A percentile compares a stretch with the other conserved stretches of the same genome.
Evolutionary conservation across 768 basidiomycete genomes (phyloP).

Genomic region (Podaxis pistillaris): DNA sequence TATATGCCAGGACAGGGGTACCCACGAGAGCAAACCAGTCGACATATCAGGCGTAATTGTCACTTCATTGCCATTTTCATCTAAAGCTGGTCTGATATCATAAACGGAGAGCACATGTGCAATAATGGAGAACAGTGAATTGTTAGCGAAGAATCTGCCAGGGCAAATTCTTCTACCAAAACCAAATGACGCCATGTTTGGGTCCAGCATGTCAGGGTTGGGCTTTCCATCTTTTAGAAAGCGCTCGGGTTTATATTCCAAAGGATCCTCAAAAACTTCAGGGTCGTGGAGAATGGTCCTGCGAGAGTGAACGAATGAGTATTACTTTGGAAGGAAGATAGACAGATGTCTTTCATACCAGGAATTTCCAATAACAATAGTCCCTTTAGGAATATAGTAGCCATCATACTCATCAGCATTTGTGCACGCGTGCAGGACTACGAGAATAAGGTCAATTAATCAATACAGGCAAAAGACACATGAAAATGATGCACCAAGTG

Average conservation of each 20-base stretch:
- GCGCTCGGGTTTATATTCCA: constrained; percentile 29
- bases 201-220: constrained; percentile 15
- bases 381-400: constrained; percentile 17
- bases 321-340: not conserved
- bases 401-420: constrained; percentile 16
- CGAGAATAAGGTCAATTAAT: not conserved
- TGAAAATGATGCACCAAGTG: constrained; percentile 20
- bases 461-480: too few relatives aligned
- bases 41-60: not conserved
- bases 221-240: constrained; percentile 23
- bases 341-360: constrained; percentile 11
- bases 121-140: not conserved
- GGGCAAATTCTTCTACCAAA: constrained; percentile 20
- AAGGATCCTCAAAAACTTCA: constrained; percentile 29
- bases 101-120: not conserved
- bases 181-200: constrained; percentile 19
- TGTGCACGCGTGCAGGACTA: not conserved
- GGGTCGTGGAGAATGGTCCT: constrained; percentile 36
- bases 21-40: too few relatives aligned
- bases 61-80: not conserved
- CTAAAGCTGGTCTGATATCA: not conserved
- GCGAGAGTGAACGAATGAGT: not conserved
- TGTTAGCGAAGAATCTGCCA: not conserved
- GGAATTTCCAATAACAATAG: constrained; percentile 15
- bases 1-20: too few relatives aligned